A percentile compares a stretch with the other conserved stretches of the same genome.
Conservation (phyloP, 108 stramenopile genomes). For the Skeletonema potamos region DNA sequence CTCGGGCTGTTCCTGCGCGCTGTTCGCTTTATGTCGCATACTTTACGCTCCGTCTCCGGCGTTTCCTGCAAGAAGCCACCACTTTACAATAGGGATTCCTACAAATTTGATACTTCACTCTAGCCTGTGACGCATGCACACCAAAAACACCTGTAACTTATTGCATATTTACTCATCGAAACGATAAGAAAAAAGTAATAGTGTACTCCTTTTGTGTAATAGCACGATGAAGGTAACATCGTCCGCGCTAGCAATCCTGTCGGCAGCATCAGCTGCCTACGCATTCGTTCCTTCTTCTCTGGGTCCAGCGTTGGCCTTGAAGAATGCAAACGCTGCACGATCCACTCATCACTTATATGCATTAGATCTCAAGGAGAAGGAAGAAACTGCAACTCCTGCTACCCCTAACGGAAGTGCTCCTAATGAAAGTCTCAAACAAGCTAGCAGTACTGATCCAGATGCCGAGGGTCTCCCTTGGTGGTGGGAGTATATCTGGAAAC, state of each 20-base stretch:
- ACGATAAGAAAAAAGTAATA: too few species aligned
- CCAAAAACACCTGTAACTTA: too few species aligned
- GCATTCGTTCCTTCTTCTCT: constrained; percentile 3
- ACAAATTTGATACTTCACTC: too few species aligned
- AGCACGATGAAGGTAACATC: constrained; percentile 13
- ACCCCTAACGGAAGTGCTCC: background rate
- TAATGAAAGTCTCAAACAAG: background rate
- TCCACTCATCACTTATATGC: background rate
- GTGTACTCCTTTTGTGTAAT: too few species aligned
- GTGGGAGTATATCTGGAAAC: constrained; percentile 87
- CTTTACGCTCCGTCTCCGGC: too few species aligned
- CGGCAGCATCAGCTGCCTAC: background rate
- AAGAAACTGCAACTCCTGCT: background rate
- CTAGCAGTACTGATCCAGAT: constrained; percentile 12
- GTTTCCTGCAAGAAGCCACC: too few species aligned
- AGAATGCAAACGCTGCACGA: background rate
- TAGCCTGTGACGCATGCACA: too few species aligned
- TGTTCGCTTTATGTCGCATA: too few species aligned
- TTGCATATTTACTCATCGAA: too few species aligned
- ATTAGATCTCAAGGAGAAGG: constrained; percentile 8
- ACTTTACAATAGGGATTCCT: too few species aligned
- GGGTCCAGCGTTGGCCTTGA: background rate
- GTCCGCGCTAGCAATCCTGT: constrained; percentile 9
- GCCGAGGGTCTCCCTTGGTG: constrained; percentile 84
- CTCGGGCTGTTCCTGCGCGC: too few species aligned